Base-by-base conservation (phyloP, 129 eudicot species). In the Lactuca sativa region DNA sequence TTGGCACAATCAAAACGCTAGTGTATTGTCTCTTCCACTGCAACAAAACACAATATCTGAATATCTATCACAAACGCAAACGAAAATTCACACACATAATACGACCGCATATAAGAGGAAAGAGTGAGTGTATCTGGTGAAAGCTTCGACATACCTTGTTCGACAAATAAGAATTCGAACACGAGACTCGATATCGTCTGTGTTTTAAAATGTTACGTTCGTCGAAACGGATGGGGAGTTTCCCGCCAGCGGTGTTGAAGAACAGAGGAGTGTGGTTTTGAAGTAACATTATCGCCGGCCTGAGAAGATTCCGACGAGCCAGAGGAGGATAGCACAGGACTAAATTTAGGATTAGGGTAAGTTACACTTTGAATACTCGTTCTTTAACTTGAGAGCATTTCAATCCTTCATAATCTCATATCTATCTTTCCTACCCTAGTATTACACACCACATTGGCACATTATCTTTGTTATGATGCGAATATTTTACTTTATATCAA, bases 1-100 rank as follows among this genome's bases (percentile, higher is more conserved):
- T 93, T 4, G 99, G 99, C 64, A 93, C 99, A 62, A 93, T 93
- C 87, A 93, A 81, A 66, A 90, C 99, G 70, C 99, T 90, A 32
- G 97, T 93, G 72, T 93, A 93, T 56, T 74, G 64, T 77, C 89
- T 90, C 70, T 83, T 87, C 33, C 69, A 81, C 97, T 86, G 96
- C 66, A 55, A 62, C 21, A 70, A 49, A 7, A 67, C 7, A 51
- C 18, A 76, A 17, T 9, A 7, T 4, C 9, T 38, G 38, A 76
- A 17, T 9, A 7, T 7, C n/a, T 38, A 30, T 44, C 36, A 60
- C 64, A 63, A 36, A 66, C 30, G n/a, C 10, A 38, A 32, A 64
- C 17, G 12, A 34, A 41, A 11, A 16, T 40, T 44, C 51, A 47
- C 52, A 47, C 52, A 47, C n/a, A 47, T 47, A 47, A 5, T 4